Base-by-base conservation (phyloP, 2,329 filamentous ascomycete species). In the Xylariaceae sp. region DNA sequence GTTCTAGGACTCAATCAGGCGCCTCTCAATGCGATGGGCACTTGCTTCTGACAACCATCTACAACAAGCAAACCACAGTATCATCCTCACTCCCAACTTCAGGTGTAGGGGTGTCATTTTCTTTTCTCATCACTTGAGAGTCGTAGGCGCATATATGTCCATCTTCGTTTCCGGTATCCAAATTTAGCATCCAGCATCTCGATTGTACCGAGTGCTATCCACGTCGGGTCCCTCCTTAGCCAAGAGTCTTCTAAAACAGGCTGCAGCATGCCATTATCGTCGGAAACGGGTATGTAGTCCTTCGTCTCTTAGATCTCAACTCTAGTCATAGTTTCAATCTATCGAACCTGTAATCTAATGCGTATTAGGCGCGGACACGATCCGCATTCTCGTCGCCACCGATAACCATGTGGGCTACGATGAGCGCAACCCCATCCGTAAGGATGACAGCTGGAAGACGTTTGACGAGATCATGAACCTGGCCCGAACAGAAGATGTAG, bases 361-460 rank as follows among this genome's bases (percentile, higher is more conserved):
- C 13, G 35, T 23, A 39, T 34, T 55, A 82, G 80, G 78, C 57
- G 76, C 89, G 67, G 91, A 99, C 76, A 96, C 91, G 0, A 97
- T 99, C 70, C 90, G 91, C 65, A 94, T 99, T 65, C 86, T 99
- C 44, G 83, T 99, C 61, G 88, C 94, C 45, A 97, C 93, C 13
- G 94, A 99, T 73, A 97, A 95, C 68, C 94, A 99, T 88, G 94
- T 99, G 61, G 94, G 94, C 55, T 97, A 92, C 75, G 90, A 91
- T 71, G 94, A 99, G 76, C 87, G 92, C 68, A 92, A 99, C 73
- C 85, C 90, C 1, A 89, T 94, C 61, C 90, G 94, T n/a, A 93
- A 92, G 65, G 90, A 97, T 73, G 94, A 99, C 74, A 97, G 92
- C 75, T 97, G 93, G 92, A 88, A 87, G 72, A 91, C 88, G 2